Base-by-base conservation (phyloP, 331 rosid species). In the Quercus tomentella region DNA sequence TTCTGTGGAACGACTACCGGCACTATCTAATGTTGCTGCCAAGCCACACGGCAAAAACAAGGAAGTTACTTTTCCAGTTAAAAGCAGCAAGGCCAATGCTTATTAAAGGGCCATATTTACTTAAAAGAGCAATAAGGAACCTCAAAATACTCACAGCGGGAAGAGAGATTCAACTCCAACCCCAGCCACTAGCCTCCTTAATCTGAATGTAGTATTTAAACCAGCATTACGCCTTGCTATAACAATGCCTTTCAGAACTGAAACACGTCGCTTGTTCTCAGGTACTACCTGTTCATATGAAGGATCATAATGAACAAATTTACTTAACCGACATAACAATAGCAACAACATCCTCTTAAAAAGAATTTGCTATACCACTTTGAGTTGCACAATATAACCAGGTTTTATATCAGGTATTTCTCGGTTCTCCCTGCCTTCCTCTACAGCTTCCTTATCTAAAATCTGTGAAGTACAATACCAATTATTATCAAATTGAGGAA, bases 171-270 rank as follows among this genome's bases (percentile, higher is more conserved):
- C 98, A 60, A 95, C 79, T 70, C 99, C 96, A 73, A 90, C 98
- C 67, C 98, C 99, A 45, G 98, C 94, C n/a, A 95, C 94, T 60
- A 82, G 88, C 89, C 99, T 91, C 82, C 99, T 90, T 67, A 93
- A 55, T 84, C 96, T 93, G 76, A 95, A 89, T 74, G 99, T 91
- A 52, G 89, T 14, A 82, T 90, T 89, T 28, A 95, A 86, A 78
- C 98, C 97, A 74, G 94, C 92, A 85, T 95, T 95, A 61, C 98
- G 91, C 81, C 93, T 90, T 57, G 99, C 99, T 66, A 95, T 93
- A 33, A 95, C 99, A 56, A 90, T 89, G 81, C 99, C 99, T 86
- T 95, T 93, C 83, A 93, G 80, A 31, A 84, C 76, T 31, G 98
- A 93, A 77, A 90, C 80, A 58, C 98, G 98, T n/a, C 98, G 89